Conservation (phyloP, 257 asterid genomes). For the Scutellaria minor region DNA sequence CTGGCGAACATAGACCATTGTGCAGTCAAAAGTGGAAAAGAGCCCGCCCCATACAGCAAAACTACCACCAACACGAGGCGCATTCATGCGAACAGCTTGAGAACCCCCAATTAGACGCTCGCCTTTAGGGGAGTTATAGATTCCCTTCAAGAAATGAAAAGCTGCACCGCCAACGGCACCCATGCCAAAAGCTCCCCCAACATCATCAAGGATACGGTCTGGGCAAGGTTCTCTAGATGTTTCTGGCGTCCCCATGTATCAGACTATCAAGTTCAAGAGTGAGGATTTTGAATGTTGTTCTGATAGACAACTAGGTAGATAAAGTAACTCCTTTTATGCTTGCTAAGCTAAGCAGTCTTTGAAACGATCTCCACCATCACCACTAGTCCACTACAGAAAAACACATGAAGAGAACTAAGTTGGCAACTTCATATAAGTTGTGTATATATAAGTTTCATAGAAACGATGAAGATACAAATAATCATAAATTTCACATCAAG, state of each 20-base stretch:
- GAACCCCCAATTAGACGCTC: slow-evolving; percentile 79
- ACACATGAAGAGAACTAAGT: slow-evolving; percentile 10
- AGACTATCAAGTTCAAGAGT: neutral
- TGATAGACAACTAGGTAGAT: neutral
- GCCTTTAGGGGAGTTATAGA: slow-evolving; percentile 79
- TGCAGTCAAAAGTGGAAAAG: slow-evolving; percentile 87
- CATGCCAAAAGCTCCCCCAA: slow-evolving; percentile 91
- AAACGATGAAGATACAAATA: neutral
- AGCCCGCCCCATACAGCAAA: slow-evolving; percentile 99
- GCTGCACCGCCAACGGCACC: slow-evolving; percentile 91
- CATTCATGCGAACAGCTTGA: slow-evolving; percentile 94
- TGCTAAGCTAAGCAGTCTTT: neutral
- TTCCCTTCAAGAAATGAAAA: slow-evolving; percentile 84
- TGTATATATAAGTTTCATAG: no score
- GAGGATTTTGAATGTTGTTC: slow-evolving; percentile 9
- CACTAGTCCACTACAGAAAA: slow-evolving; percentile 15
- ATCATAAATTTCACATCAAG: neutral
- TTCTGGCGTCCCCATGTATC: slow-evolving; percentile 82
- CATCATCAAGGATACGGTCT: slow-evolving; percentile 86
- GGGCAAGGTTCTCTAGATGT: slow-evolving; percentile 95
- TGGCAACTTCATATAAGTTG: neutral
- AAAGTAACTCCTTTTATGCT: neutral
- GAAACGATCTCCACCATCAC: neutral
- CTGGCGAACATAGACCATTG: slow-evolving; percentile 81
- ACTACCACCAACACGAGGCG: slow-evolving; percentile 95